Percentiles rank a stretch among this genome's conserved stretches.
phyloP scores from a whole-genome alignment of 768 basidiomycete species.

The Phylloporus arenicola region DNA sequence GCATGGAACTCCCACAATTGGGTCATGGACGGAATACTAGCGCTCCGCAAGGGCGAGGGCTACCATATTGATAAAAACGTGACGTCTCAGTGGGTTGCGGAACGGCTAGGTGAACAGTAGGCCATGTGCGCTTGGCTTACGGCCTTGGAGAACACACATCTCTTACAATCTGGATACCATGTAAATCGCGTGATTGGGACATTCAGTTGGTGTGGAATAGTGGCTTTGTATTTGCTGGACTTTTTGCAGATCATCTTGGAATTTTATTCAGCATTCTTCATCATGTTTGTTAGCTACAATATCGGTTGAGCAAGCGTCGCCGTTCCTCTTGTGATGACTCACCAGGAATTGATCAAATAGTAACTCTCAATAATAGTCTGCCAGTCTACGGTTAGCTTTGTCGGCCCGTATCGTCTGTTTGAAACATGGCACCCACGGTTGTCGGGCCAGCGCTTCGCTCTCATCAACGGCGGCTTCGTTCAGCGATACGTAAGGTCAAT shows the following conservation, averaged over 20 bases:
- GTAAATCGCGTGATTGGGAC: constrained; percentile 22
- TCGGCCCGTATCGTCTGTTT: background rate
- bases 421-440: constrained; percentile 10
- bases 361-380: constrained; percentile 6
- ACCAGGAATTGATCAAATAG: constrained; percentile 9
- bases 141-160: constrained; percentile 3
- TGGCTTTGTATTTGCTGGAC: constrained; percentile 22
- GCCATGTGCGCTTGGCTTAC: background rate
- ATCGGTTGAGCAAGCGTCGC: background rate
- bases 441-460: background rate
- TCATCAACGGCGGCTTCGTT: background rate
- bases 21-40: constrained; percentile 30
- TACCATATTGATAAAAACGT: constrained; percentile 28
- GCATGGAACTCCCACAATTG: constrained; percentile 27
- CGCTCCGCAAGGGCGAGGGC: constrained; percentile 25
- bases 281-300: background rate
- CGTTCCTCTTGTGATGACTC: constrained; percentile 9
- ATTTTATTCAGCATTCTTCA: constrained; percentile 9
- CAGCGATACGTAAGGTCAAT: constrained; percentile 6
- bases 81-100: constrained; percentile 26
- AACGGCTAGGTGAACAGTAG: constrained; percentile 26
- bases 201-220: constrained; percentile 11
- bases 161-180: constrained; percentile 20
- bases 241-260: constrained; percentile 14
- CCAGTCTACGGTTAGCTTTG: background rate